These are phyloP conservation scores for Neofusicoccum sp. DNA, from an alignment of 2,329 filamentous ascomycete species.

Conservation along the genomic window DNA sequence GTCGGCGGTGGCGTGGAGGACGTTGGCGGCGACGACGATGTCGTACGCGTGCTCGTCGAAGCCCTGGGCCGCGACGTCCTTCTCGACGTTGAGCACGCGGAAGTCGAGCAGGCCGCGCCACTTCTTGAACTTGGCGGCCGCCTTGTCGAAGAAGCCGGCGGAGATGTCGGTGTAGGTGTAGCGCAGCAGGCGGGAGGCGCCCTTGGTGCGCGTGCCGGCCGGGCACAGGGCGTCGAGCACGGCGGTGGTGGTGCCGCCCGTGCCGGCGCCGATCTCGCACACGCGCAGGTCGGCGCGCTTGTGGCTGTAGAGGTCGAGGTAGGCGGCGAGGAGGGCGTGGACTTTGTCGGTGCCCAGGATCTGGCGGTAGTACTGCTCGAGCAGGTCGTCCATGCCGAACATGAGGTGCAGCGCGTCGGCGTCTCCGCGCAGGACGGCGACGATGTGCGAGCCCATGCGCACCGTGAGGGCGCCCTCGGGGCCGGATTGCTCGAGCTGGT, in stretches of 20 bases:
- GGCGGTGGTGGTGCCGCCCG: constrained; percentile 18
- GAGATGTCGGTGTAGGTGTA: constrained; percentile 28
- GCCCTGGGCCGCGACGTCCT: constrained; percentile 4
- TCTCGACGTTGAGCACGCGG: constrained; percentile 14
- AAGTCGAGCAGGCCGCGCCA: constrained; percentile 1
- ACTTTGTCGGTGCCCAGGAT: not conserved
- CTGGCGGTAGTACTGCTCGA: constrained; percentile 1
- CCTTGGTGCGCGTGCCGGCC: not conserved
- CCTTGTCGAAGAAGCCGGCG: constrained; percentile 22
- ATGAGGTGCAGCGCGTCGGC: not conserved
- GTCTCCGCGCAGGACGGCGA: not conserved
- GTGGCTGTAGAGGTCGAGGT: not conserved
- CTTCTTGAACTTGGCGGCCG: not conserved
- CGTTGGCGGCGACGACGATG: constrained; percentile 16
- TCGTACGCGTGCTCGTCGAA: constrained; percentile 12
- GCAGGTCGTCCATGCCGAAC: constrained; percentile 6
- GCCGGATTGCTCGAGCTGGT: not conserved
- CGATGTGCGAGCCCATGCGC: not conserved
- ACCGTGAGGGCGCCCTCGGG: not conserved
- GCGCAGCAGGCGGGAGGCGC: not conserved
- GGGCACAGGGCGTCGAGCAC: not conserved
- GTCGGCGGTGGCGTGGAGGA: constrained; percentile 17
- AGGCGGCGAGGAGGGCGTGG: not conserved
- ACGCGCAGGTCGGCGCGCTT: constrained; percentile 4
- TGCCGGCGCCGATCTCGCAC: constrained; percentile 20